Percentiles rank a stretch among this genome's conserved stretches.
Conservation (phyloP, 148 eudicot species). For the Nepenthes gracilis region DNA sequence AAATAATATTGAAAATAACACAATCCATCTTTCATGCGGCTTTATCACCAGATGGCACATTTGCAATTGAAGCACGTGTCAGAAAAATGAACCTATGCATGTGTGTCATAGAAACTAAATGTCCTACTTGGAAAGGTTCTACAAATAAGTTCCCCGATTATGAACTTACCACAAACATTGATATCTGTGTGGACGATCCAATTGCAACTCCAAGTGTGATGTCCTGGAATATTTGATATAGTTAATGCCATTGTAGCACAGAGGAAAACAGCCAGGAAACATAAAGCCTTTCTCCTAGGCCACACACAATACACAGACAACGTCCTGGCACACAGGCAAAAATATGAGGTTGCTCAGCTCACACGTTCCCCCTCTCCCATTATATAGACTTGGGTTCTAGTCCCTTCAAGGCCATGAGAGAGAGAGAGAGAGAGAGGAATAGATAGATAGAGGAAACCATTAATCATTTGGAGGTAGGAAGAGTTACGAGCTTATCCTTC, state of each 20-base stretch:
- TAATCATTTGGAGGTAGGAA: not conserved
- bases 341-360: no score
- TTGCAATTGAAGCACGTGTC: no score
- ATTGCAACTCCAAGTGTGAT: constrained; percentile 86
- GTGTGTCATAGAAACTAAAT: not conserved
- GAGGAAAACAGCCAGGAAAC: not conserved
- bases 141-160: not conserved
- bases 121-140: not conserved
- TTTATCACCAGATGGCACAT: no score
- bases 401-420: no score
- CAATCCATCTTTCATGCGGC: no score
- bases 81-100: not conserved
- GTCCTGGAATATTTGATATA: constrained; percentile 34
- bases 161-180: constrained; percentile 83
- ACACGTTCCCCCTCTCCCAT: no score
- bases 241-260: not conserved
- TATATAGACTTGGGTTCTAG: no score
- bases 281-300: not conserved
- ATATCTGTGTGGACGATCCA: constrained; percentile 92
- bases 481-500: constrained; percentile 88
- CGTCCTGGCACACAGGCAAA: not conserved
- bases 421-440: no score
- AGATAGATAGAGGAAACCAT: no score
- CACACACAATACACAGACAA: not conserved
- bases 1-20: no score